A percentile compares a stretch with the other conserved stretches of the same genome.
Conservation (phyloP, 2,329 filamentous ascomycete species). For the Aspergillus chevalieri region DNA sequence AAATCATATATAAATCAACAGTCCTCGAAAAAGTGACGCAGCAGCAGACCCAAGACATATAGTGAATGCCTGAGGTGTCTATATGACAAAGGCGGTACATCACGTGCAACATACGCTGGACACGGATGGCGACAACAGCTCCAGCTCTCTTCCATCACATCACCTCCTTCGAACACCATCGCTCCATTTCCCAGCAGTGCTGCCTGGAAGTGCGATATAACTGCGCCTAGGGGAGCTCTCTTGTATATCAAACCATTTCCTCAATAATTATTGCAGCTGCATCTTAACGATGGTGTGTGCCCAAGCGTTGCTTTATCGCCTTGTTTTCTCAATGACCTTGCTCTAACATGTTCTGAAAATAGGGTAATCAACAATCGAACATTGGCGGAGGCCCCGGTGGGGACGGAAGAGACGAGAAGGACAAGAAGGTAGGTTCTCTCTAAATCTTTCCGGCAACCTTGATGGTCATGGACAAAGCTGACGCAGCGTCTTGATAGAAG, state of each 20-base stretch:
- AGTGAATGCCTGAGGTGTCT: neutral
- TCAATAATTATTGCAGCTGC: neutral
- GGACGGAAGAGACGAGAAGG: slow-evolving; percentile 77
- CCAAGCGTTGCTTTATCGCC: slow-evolving; percentile 2
- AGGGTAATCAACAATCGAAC: slow-evolving; percentile 64
- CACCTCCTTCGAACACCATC: slow-evolving; percentile 7
- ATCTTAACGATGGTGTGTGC: slow-evolving; percentile 28
- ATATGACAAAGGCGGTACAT: neutral
- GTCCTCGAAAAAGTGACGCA: neutral
- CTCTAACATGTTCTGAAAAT: slow-evolving; percentile 18
- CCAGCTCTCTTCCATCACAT: slow-evolving; percentile 13
- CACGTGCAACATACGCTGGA: slow-evolving; percentile 9
- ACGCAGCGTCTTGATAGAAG: slow-evolving; percentile 58
- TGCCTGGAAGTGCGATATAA: neutral
- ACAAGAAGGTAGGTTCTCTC: slow-evolving; percentile 69
- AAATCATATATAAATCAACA: neutral
- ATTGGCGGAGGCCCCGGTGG: slow-evolving; percentile 67
- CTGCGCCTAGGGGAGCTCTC: neutral
- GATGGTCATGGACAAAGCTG: slow-evolving; percentile 6
- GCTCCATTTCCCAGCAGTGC: neutral
- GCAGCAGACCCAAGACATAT: neutral
- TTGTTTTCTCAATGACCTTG: slow-evolving; percentile 2
- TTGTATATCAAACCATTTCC: neutral
- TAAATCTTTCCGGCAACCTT: neutral
- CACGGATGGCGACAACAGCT: slow-evolving; percentile 14